Base-by-base conservation (phyloP, 116 monocot genomes). In the Papilionanthe hybrid region DNA sequence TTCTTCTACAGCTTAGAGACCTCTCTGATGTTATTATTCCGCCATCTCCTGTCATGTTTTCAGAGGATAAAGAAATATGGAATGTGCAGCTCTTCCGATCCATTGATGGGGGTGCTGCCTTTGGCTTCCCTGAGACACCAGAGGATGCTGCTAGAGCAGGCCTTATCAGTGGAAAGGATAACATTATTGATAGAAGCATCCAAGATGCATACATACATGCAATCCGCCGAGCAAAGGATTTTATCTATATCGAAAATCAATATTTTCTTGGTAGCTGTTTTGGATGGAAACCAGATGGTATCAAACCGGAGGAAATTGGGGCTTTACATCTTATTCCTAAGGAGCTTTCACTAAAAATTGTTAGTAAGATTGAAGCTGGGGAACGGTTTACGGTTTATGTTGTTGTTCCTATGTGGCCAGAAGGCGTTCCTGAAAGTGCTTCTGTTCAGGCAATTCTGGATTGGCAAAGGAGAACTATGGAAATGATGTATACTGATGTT, bases 391-490 rank as follows among this genome's bases (percentile, higher is more conserved):
- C 83, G 30, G 83, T 83, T 42, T 83, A 83, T 47, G 73, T 83
- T 28, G 83, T 83, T 41, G 83, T 83, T 55, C 83, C 83, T 1
- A 83, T 83, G 83, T 83, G 83, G 83, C 83, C 83, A 0, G 83
- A 83, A 32, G 78, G 78, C 12, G 60, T 78, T 74, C 83, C 83
- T 73, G 83, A 83, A 28, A 72, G 72, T 58, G 78, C 43, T 2
- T 83, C 83, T 32, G 83, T 83, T 73, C 83, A 83, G 73, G 83
- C 78, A 20, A 83, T 83, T 67, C 57, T 83, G 23, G 83, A 78
- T 73, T 83, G 83, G 83, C 83, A 83, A 56, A 83, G 78, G 73
- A 83, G 83, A 30, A 83, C 83, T 18, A 83, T 83, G 83, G 83
- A 83, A 42, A 83, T 83, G 83, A 83, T 83, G 83, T 83, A 83